A percentile compares a stretch with the other conserved stretches of the same genome.
These are phyloP conservation scores for Aphanomyces invadans DNA, from an alignment of 352 stramenopile genomes.

Conservation along the genomic window DNA sequence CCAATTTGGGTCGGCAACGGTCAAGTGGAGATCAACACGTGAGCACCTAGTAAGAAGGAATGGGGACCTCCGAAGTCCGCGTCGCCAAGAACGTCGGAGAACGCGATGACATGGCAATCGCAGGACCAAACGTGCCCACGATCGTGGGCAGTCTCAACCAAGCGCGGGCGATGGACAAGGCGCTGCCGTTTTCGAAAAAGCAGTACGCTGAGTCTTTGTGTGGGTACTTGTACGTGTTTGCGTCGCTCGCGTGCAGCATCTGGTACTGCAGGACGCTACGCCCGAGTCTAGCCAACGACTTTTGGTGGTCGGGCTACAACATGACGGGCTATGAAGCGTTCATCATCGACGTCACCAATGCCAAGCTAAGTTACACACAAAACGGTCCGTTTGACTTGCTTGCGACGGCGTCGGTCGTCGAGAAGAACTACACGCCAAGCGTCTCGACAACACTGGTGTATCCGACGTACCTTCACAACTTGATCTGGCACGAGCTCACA, in stretches of 20 bases:
- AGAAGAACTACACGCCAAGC: not conserved
- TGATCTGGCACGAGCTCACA: conserved; percentile 1
- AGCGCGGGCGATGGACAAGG: too few species aligned
- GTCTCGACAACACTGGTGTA: not conserved
- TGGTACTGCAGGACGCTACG: not conserved
- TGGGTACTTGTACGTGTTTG: not conserved
- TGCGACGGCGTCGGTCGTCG: not conserved
- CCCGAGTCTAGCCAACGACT: conserved; percentile 8
- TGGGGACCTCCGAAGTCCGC: too few species aligned
- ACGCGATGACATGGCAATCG: too few species aligned
- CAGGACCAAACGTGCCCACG: too few species aligned
- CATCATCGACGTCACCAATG: conserved; percentile 10
- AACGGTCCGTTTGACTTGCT: not conserved
- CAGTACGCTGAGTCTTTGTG: not conserved
- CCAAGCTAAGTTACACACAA: not conserved
- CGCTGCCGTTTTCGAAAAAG: not conserved
- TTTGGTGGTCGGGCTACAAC: conserved; percentile 21
- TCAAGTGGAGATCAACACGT: too few species aligned
- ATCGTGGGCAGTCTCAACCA: too few species aligned
- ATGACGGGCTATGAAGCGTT: conserved; percentile 11
- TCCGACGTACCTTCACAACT: not conserved
- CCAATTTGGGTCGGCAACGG: too few species aligned
- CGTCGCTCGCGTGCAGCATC: not conserved
- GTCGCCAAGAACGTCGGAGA: too few species aligned
- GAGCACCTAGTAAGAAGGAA: too few species aligned